Percentiles rank a stretch among this genome's conserved stretches.
Evolutionary conservation across 2,329 filamentous ascomycete genomes (phyloP).

Genomic region (Fusarium phyllophilum): DNA sequence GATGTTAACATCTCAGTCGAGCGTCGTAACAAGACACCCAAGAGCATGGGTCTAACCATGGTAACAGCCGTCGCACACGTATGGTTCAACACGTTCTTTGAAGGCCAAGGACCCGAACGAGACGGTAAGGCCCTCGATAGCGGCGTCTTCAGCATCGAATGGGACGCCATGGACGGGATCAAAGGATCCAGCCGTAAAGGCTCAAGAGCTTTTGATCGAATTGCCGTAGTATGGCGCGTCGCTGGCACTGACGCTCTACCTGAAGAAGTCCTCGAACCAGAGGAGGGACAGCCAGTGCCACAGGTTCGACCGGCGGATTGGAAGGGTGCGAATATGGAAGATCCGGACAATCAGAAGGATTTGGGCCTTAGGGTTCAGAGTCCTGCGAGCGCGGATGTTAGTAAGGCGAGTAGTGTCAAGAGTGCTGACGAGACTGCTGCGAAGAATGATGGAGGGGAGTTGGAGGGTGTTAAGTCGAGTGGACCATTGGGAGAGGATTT

Average conservation of each 20-base stretch:
- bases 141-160: slow-evolving; percentile 69
- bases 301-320: slow-evolving; percentile 79
- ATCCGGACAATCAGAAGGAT: slow-evolving; percentile 62
- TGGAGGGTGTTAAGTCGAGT: slow-evolving; percentile 50
- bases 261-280: slow-evolving; percentile 67
- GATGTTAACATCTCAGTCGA: slow-evolving; percentile 94
- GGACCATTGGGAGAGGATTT: slow-evolving; percentile 52
- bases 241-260: slow-evolving; percentile 43
- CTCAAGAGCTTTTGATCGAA: slow-evolving; percentile 79
- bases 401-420: slow-evolving; percentile 76
- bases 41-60: slow-evolving; percentile 84
- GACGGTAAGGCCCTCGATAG: slow-evolving; percentile 72
- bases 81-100: slow-evolving; percentile 97
- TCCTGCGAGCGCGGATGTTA: slow-evolving; percentile 73
- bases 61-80: slow-evolving; percentile 93
- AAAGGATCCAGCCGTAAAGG: slow-evolving; percentile 90
- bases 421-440: slow-evolving; percentile 44
- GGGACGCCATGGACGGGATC: slow-evolving; percentile 87
- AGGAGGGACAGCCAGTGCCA: slow-evolving; percentile 72
- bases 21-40: slow-evolving; percentile 80
- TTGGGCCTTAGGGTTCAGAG: slow-evolving; percentile 75
- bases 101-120: slow-evolving; percentile 79
- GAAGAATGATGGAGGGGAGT: slow-evolving; percentile 32
- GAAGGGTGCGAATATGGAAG: slow-evolving; percentile 67
- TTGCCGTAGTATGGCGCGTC: slow-evolving; percentile 85